Evolutionary conservation across 257 asterid species (phyloP).

Genomic region (Forsythia suspensa): DNA sequence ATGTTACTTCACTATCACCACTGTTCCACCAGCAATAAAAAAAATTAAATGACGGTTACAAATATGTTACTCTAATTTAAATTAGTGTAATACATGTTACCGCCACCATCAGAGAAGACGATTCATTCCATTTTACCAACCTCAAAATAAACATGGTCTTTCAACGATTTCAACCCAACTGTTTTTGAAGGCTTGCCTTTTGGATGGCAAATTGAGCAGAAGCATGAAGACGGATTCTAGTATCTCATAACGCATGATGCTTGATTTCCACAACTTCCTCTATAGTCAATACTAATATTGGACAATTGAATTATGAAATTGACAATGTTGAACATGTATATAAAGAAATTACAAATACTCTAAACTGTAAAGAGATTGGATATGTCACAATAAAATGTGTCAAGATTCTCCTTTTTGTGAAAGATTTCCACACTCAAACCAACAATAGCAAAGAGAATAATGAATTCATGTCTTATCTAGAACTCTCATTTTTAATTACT

Average conservation of each 20-base stretch:
- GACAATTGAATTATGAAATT: conserved; percentile 22
- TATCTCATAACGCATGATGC: conserved; percentile 29
- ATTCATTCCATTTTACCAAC: conserved; percentile 5
- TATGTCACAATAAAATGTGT: conserved; percentile 21
- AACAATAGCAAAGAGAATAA: conserved; percentile 21
- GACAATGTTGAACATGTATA: conserved; percentile 20
- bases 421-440: conserved; percentile 21
- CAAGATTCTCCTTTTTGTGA: conserved; percentile 21
- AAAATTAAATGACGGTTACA: too few species aligned
- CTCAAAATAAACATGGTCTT: neutral
- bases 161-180: conserved; percentile 10
- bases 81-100: too few species aligned
- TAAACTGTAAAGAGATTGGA: conserved; percentile 19
- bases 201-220: conserved; percentile 16
- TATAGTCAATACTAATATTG: conserved; percentile 23
- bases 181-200: conserved; percentile 37
- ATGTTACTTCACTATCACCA: too few species aligned
- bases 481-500: conserved; percentile 24
- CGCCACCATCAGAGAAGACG: too few species aligned
- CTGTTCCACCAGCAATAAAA: too few species aligned
- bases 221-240: conserved; percentile 12
- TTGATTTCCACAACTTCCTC: conserved; percentile 27
- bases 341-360: conserved; percentile 15
- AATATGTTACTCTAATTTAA: too few species aligned
- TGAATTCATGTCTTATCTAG: conserved; percentile 25